A percentile compares a stretch with the other conserved stretches of the same genome.
These are phyloP conservation scores for Fraxinus sp. DNA, from an alignment of 305 asterid species.

Conservation along the genomic window DNA sequence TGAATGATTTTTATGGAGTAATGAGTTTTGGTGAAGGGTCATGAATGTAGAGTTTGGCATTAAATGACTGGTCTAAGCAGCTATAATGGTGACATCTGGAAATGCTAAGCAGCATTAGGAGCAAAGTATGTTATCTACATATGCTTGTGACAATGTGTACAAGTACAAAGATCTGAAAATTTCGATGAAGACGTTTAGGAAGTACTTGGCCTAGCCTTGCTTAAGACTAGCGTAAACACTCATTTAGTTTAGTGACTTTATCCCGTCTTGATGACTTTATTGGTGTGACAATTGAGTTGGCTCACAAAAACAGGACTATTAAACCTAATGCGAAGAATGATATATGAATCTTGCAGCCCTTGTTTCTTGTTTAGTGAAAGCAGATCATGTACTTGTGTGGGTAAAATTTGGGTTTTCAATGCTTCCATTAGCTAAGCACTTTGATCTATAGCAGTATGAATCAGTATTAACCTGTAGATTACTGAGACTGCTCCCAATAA, in stretches of 20 bases:
- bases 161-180: neutral
- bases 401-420: neutral
- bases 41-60: neutral
- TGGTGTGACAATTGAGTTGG: neutral
- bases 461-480: neutral
- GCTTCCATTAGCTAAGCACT: neutral
- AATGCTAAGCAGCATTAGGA: neutral
- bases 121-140: neutral
- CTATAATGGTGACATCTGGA: neutral
- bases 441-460: neutral
- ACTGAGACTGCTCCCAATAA: neutral
- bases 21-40: neutral
- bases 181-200: neutral
- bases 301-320: neutral
- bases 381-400: neutral
- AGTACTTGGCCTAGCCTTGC: neutral
- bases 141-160: neutral
- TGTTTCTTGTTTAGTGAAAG: neutral
- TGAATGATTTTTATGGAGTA: neutral
- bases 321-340: neutral
- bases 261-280: neutral
- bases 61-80: neutral
- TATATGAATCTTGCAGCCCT: neutral
- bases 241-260: neutral
- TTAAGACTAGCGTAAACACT: neutral